Percentiles rank a stretch among this genome's conserved stretches.
phyloP scores from a whole-genome alignment of 345 rosid species.

The Murraya koenigii region DNA sequence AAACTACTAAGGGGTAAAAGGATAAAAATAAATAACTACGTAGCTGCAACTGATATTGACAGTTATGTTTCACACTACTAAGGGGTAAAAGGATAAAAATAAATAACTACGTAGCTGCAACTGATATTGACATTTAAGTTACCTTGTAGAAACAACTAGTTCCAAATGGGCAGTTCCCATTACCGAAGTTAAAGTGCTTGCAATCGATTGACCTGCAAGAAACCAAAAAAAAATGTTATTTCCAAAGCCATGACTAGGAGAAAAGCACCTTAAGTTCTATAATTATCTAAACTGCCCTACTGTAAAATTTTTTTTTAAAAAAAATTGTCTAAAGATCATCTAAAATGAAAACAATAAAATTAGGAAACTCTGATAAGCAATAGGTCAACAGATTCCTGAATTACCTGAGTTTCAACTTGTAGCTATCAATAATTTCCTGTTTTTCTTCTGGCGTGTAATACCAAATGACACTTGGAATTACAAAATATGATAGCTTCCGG shows the following conservation, averaged over 20 bases:
- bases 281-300: background rate
- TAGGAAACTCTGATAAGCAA: background rate
- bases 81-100: background rate
- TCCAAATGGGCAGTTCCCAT: slow-evolving; percentile 93
- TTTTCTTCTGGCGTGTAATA: slow-evolving; percentile 78
- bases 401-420: slow-evolving; percentile 88
- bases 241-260: background rate
- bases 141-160: slow-evolving; percentile 98
- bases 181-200: slow-evolving; percentile 88
- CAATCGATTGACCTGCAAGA: slow-evolving; percentile 76
- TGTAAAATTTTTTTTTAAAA: background rate
- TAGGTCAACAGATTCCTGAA: background rate
- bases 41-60: background rate
- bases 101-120: background rate
- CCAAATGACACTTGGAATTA: slow-evolving; percentile 95
- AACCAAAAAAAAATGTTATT: background rate
- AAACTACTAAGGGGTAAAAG: background rate
- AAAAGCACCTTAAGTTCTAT: background rate
- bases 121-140: background rate
- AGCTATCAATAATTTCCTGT: slow-evolving; percentile 67
- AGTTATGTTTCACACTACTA: background rate
- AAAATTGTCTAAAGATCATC: background rate
- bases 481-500: slow-evolving; percentile 91
- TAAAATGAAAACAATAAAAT: background rate
- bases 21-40: background rate